These are phyloP conservation scores for Coemansia sp. DNA, from an alignment of 192 early-diverging fungal species.

Conservation along the genomic window DNA sequence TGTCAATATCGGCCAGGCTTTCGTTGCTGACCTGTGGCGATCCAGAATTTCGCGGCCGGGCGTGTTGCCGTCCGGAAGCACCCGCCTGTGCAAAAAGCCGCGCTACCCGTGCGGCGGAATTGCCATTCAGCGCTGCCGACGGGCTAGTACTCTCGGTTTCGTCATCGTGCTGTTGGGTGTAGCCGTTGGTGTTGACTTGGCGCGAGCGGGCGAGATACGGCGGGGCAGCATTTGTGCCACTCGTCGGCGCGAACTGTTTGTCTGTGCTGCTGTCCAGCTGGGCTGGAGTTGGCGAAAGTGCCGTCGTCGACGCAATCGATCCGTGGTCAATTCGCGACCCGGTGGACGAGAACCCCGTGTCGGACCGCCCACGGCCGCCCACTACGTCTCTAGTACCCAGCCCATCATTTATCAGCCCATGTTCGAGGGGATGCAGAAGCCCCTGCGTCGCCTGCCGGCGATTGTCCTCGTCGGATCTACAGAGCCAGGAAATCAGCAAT, in stretches of 20 bases:
- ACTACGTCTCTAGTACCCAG: not conserved
- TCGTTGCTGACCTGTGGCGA: too few species aligned
- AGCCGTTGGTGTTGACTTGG: not conserved
- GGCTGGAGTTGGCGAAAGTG: slow-evolving; percentile 16
- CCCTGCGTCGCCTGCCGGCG: too few species aligned
- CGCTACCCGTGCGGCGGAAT: slow-evolving; percentile 1
- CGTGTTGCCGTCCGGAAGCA: too few species aligned
- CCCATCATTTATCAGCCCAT: not conserved
- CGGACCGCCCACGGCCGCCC: slow-evolving; percentile 8
- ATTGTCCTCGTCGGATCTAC: slow-evolving; percentile 2
- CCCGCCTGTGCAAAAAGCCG: not conserved
- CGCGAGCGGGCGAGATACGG: too few species aligned
- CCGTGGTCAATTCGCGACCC: slow-evolving; percentile 26
- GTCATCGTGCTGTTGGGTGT: not conserved
- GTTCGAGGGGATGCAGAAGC: too few species aligned
- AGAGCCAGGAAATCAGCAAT: not conserved
- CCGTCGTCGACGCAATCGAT: slow-evolving; percentile 32
- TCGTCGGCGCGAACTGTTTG: not conserved
- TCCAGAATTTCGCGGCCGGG: too few species aligned
- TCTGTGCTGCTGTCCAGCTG: not conserved
- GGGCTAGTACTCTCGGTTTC: not conserved
- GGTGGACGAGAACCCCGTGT: slow-evolving; percentile 29
- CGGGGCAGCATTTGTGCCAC: too few species aligned
- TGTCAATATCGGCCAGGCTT: not conserved
- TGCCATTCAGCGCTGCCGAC: too few species aligned